Base-by-base conservation (phyloP, 2,329 filamentous ascomycete genomes). In the Cucurbitaria berberidis region DNA sequence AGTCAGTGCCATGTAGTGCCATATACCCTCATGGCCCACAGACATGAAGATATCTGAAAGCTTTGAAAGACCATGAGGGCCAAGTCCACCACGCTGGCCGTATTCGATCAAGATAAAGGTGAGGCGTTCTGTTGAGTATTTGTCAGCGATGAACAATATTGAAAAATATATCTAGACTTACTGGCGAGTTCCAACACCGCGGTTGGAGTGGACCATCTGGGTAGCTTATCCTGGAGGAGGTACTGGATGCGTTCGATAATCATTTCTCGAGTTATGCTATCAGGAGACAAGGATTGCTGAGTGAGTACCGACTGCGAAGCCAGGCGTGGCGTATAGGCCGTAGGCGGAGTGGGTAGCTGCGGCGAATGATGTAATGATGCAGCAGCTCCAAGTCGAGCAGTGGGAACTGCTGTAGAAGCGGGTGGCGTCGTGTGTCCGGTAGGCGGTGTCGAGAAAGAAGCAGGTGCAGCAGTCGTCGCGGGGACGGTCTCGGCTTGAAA, bases 1-100 rank as follows among this genome's bases (percentile, higher is more conserved):
- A 1, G 38, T 51, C 6, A 59, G 36, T 15, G 49, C 58, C 48
- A 59, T 45, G 19, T 61, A 57, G 19, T 48, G 30, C 9, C 26
- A 21, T 3, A 8, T 30, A 3, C 56, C 50, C 15, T 57, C 41
- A 18, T 57, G 48, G 1, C 53, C 53, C 6, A 57, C 47, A 3
- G 16, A 45, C 27, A 53, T 43, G 29, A 50, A 44, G 36, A 59
- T 57, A 1, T 57, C 34, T 3, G 24, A 26, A 6, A 50, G n/a
- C 21, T 27, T 32, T 2, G 32, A 15, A 3, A 61, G 42, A 15
- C 52, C 55, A 5, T 44, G 7, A 9, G 55, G 50, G 5, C 55
- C 58, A n/a, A 56, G 46, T 11, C 44, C 18, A n/a, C 53, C 48
- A 8, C 11, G 19, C 9, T 22, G 21, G 11, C 50, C 50, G 1